These are phyloP conservation scores for Phaseolus lunatus DNA, from an alignment of 306 rosid species.

Conservation along the genomic window DNA sequence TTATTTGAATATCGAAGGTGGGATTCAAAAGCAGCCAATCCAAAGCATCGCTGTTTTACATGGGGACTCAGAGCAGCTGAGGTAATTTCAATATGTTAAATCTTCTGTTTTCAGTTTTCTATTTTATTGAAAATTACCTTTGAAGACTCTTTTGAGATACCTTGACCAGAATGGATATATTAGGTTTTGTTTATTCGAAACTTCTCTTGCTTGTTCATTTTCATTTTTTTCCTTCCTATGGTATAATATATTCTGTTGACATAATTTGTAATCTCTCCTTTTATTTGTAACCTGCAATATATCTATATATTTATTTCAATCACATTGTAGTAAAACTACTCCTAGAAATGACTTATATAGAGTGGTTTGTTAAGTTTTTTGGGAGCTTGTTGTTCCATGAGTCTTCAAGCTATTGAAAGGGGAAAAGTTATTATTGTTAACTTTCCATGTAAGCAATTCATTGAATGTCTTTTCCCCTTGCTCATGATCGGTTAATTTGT, in stretches of 20 bases:
- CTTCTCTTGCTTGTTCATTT: neutral
- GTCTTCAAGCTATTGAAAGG: neutral
- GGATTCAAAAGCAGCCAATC: constrained; percentile 17
- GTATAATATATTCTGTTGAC: neutral
- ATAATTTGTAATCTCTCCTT: neutral
- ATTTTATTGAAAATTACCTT: neutral
- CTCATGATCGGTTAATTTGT: neutral
- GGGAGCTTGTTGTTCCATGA: neutral
- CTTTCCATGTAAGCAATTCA: neutral
- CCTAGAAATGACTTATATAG: neutral
- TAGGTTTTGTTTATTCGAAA: neutral
- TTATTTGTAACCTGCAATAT: neutral
- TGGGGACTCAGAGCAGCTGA: constrained; percentile 20
- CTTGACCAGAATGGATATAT: neutral
- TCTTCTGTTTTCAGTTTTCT: neutral
- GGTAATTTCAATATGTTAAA: constrained; percentile 3
- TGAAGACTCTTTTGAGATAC: neutral
- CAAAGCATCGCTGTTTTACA: neutral
- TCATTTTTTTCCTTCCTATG: neutral
- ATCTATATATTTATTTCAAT: neutral
- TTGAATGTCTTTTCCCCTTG: neutral
- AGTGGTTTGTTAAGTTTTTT: neutral
- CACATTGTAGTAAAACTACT: neutral
- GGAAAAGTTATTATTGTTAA: neutral
- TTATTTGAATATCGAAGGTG: constrained; percentile 7